phyloP scores from a whole-genome alignment of 2,329 filamentous ascomycete species.

The Ambrosiella cleistominuta region DNA sequence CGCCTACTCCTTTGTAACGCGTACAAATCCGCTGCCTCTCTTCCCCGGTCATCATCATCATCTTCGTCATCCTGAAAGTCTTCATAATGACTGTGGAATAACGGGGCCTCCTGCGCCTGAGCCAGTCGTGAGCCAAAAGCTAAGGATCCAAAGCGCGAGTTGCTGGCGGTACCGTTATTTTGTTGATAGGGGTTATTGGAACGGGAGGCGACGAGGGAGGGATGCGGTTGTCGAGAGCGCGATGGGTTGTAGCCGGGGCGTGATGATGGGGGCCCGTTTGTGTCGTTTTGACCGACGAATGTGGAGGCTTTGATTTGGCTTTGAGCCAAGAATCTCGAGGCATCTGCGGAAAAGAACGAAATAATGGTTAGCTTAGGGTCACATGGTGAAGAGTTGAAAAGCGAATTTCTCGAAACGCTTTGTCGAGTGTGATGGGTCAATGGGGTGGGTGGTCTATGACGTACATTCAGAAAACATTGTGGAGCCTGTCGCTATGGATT shows the following conservation, averaged over 20 bases:
- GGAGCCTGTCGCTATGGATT: background rate
- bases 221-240: constrained; percentile 13
- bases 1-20: constrained; percentile 78
- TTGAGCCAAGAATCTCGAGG: constrained; percentile 88
- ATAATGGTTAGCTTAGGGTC: background rate
- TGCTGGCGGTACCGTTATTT: constrained; percentile 26
- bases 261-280: constrained; percentile 26
- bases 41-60: constrained; percentile 75
- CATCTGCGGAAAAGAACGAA: constrained; percentile 42
- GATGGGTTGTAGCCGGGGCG: constrained; percentile 18
- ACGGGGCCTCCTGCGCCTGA: constrained; percentile 57
- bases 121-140: constrained; percentile 64
- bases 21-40: constrained; percentile 86
- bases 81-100: constrained; percentile 87
- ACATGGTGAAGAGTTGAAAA: background rate
- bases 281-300: constrained; percentile 43
- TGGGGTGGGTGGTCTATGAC: constrained; percentile 20
- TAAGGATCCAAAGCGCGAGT: constrained; percentile 53
- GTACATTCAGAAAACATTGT: constrained; percentile 61
- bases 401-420: no score
- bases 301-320: constrained; percentile 77
- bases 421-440: background rate
- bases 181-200: constrained; percentile 64
- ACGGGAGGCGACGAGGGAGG: constrained; percentile 28
- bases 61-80: constrained; percentile 89